These are phyloP conservation scores for Myxozyma sirexii DNA, from an alignment of 805 yeast genomes.

Conservation along the genomic window DNA sequence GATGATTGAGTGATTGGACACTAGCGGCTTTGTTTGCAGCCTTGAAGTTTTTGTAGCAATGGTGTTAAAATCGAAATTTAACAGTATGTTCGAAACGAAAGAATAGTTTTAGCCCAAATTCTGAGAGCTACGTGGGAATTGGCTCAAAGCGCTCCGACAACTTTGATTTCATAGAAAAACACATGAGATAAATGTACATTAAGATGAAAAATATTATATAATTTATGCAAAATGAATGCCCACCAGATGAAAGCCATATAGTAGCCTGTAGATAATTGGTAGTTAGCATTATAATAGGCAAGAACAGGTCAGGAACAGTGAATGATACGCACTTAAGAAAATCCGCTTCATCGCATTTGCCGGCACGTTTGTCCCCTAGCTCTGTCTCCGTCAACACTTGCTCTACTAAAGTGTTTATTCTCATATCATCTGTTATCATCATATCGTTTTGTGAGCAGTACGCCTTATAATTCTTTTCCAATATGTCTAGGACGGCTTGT, in stretches of 20 bases:
- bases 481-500: conserved; percentile 70
- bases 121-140: too few relatives aligned
- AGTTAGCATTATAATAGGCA: not conserved
- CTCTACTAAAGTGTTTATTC: conserved; percentile 59
- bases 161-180: too few relatives aligned
- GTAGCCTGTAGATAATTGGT: conserved; percentile 42
- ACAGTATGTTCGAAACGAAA: too few relatives aligned
- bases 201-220: too few relatives aligned
- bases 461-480: conserved; percentile 86
- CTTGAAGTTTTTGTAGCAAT: not conserved
- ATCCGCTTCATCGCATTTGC: conserved; percentile 94
- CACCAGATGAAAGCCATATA: conserved; percentile 94
- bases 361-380: conserved; percentile 81
- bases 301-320: too few relatives aligned
- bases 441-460: conserved; percentile 60
- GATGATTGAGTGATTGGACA: not conserved
- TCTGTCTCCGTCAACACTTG: conserved; percentile 79
- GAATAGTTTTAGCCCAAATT: too few relatives aligned
- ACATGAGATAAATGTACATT: too few relatives aligned
- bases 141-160: too few relatives aligned
- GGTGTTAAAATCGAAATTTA: too few relatives aligned
- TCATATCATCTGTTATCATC: conserved; percentile 42
- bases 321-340: conserved; percentile 59
- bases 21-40: too few relatives aligned
- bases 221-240: conserved; percentile 94